Evolutionary conservation across 345 rosid species (phyloP), one percentile per base, ranked within the genome.

Genomic region (Eucalyptus erythrocorys): DNA sequence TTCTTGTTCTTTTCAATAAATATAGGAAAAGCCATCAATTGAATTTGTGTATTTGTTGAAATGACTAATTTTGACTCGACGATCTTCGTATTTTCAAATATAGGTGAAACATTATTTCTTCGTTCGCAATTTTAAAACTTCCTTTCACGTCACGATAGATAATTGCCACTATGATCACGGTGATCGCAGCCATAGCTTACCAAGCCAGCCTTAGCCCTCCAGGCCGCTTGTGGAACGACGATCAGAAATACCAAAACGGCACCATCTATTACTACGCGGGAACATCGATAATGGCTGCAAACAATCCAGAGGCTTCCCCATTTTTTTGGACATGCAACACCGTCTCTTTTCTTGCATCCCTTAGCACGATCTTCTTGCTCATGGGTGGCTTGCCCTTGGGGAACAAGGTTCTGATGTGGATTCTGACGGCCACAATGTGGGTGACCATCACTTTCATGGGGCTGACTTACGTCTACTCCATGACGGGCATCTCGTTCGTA

Each of bases 301-400:
- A 57, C n/a, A 0, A 26, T 26, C n/a, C 15, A 57, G 3, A 1
- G 3, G 4, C 7, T 26, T 26, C 3, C 7, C 7, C 1, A 10
- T 0, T 0, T 7, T 59, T 59, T 15, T 59, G 32, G n/a, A 11
- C 1, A 59, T 26, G 2, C 66, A 57, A 57, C 66, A 57, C n/a
- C 6, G 4, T 57, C n/a, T 11, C n/a, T 22, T 10, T 57, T 57
- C 4, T 57, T 57, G n/a, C 66, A 26, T 57, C 66, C 10, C n/a
- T 57, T 1, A 26, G 66, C 66, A 57, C 66, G 1, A 57, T 57
- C 15, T 57, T 57, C 4, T 11, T 57, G 6, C n/a, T 57, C 66
- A 5, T 57, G 5, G 26, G 66, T 2, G 66, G 66, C n/a, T 57
- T 57, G 15, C 7, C 66, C n/a, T 5, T 57, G 27, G 3, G 15